Evolutionary conservation across 768 basidiomycete species (phyloP).

Genomic region (Crassisporium funariophilum): DNA sequence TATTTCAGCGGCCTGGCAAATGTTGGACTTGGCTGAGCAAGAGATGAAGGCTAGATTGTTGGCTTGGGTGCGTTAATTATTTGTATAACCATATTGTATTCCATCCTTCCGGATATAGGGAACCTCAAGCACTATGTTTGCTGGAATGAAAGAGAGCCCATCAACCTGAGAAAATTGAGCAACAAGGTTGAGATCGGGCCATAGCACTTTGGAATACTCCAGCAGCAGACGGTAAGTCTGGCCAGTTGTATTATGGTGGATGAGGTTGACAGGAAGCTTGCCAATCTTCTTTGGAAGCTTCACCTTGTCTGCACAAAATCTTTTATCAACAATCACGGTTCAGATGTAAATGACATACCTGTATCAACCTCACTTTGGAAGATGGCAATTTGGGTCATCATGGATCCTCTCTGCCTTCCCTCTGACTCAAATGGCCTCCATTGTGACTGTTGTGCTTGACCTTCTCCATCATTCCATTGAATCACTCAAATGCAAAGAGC

Average conservation of each 20-base stretch:
- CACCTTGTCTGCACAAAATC: background rate
- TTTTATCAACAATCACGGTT: background rate
- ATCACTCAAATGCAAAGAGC: slow-evolving; percentile 36
- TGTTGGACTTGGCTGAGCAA: background rate
- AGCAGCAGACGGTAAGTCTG: background rate
- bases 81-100: slow-evolving; percentile 17
- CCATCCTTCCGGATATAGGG: slow-evolving; percentile 24
- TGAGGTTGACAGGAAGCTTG: background rate
- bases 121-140: background rate
- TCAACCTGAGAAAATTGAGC: background rate
- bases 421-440: slow-evolving; percentile 21
- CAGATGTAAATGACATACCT: background rate
- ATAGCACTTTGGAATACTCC: background rate
- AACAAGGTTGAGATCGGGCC: background rate
- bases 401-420: slow-evolving; percentile 13
- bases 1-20: slow-evolving; percentile 7
- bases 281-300: background rate
- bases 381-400: slow-evolving; percentile 24
- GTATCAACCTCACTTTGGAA: slow-evolving; percentile 18
- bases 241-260: background rate
- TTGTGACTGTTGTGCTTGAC: slow-evolving; percentile 32
- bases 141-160: background rate
- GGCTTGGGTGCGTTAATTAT: slow-evolving; percentile 15
- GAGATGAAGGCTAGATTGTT: slow-evolving; percentile 16
- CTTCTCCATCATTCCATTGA: slow-evolving; percentile 35